Conservation (phyloP, 768 basidiomycete genomes). For the Cystobasidium onofrii region DNA sequence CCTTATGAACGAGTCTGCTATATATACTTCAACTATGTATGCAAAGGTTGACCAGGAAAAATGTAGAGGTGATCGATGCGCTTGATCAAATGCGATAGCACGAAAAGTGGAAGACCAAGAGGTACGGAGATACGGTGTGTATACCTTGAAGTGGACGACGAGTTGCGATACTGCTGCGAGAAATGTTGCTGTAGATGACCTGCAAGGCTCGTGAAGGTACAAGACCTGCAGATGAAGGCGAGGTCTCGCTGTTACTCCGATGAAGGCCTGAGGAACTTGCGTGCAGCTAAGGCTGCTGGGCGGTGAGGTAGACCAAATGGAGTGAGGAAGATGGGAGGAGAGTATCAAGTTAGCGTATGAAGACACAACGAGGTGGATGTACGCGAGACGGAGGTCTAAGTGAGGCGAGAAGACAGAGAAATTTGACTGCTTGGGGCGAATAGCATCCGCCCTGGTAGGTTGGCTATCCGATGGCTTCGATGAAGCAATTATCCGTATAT, state of each 20-base stretch:
- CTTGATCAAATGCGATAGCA: background rate
- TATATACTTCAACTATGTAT: background rate
- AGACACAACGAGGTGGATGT: background rate
- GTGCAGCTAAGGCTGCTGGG: background rate
- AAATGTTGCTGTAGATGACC: too few relatives aligned
- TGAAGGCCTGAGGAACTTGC: background rate
- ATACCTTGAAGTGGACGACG: too few relatives aligned
- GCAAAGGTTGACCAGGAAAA: background rate
- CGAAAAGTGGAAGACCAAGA: too few relatives aligned
- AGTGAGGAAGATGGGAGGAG: background rate
- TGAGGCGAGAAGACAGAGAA: too few relatives aligned
- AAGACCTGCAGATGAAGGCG: too few relatives aligned
- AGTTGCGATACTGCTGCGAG: too few relatives aligned
- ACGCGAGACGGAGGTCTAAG: background rate
- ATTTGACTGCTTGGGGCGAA: too few relatives aligned
- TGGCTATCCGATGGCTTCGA: background rate
- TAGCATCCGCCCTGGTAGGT: too few relatives aligned
- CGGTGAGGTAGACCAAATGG: background rate
- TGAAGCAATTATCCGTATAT: background rate
- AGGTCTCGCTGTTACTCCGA: background rate
- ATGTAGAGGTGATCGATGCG: background rate
- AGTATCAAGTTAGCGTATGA: background rate
- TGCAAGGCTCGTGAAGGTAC: too few relatives aligned
- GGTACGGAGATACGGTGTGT: too few relatives aligned
- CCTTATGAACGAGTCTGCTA: too few relatives aligned